A percentile compares a stretch with the other conserved stretches of the same genome.
These are phyloP conservation scores for Vitis amurensis DNA, from an alignment of 164 flowering plant genomes.

Conservation along the genomic window DNA sequence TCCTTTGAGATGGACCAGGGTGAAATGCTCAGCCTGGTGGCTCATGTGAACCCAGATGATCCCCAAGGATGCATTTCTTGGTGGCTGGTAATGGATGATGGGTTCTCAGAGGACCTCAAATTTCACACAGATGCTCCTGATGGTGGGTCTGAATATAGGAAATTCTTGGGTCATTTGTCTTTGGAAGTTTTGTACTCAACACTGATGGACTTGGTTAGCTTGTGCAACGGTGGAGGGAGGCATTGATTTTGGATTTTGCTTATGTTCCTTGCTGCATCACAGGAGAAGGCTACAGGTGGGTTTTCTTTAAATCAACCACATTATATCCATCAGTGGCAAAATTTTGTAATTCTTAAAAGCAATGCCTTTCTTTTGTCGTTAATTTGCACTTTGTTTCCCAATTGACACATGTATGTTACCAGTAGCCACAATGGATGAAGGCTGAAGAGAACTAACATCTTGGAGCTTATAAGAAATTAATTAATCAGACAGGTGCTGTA, in stretches of 20 bases:
- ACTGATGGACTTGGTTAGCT: constrained; percentile 75
- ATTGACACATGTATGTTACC: too few species aligned
- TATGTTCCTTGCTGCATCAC: too few species aligned
- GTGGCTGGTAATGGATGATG: constrained; percentile 87
- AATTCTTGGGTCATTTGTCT: constrained; percentile 73
- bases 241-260: constrained; percentile 14
- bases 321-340: too few species aligned
- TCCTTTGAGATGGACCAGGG: constrained; percentile 88
- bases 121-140: constrained; percentile 30
- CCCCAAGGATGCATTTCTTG: constrained; percentile 75
- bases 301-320: too few species aligned
- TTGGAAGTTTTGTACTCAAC: constrained; percentile 70
- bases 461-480: too few species aligned
- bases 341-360: too few species aligned
- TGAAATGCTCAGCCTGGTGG: constrained; percentile 67
- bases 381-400: too few species aligned
- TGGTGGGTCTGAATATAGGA: constrained; percentile 54
- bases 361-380: too few species aligned
- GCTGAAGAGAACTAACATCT: too few species aligned
- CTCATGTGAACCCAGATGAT: constrained; percentile 87
- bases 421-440: too few species aligned
- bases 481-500: too few species aligned
- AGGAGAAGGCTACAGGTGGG: too few species aligned
- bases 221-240: constrained; percentile 52
- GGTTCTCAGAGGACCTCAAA: constrained; percentile 55